Percentiles rank a stretch among this genome's conserved stretches.
phyloP scores from a whole-genome alignment of 2,329 filamentous ascomycete species.

The Penicillium sp. region DNA sequence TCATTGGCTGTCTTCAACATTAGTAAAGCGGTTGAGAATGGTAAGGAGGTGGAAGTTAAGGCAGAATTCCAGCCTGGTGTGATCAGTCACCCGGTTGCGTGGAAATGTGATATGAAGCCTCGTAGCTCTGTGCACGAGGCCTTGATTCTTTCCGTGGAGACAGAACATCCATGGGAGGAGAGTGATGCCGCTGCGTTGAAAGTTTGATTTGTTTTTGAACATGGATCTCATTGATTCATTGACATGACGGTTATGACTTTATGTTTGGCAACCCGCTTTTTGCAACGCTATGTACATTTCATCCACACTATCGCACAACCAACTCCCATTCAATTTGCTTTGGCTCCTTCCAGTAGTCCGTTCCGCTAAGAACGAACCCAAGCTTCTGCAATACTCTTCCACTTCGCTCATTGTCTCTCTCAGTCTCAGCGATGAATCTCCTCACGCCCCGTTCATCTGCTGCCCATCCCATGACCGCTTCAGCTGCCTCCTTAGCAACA shows the following conservation, averaged over 20 bases:
- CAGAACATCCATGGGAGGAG: not conserved
- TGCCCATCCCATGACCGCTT: constrained; percentile 25
- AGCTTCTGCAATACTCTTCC: constrained; percentile 23
- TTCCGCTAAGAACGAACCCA: constrained; percentile 20
- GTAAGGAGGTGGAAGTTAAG: constrained; percentile 36
- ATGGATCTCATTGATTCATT: no score
- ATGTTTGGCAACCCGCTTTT: not conserved
- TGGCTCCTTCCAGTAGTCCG: constrained; percentile 25
- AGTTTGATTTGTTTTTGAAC: not conserved
- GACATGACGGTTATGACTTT: not conserved
- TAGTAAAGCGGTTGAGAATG: constrained; percentile 37
- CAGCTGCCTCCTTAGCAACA: constrained; percentile 22
- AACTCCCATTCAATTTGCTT: constrained; percentile 21
- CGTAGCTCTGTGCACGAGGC: not conserved
- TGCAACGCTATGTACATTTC: not conserved
- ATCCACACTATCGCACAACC: not conserved
- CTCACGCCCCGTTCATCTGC: constrained; percentile 18
- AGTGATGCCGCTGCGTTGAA: not conserved
- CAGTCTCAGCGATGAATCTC: constrained; percentile 28
- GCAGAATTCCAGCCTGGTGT: constrained; percentile 38
- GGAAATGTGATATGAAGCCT: constrained; percentile 2
- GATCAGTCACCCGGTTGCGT: constrained; percentile 30
- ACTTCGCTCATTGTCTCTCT: constrained; percentile 24
- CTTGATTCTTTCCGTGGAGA: constrained; percentile 2
- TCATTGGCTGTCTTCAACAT: constrained; percentile 51